Base-by-base conservation (phyloP, 768 basidiomycete genomes). In the Lentinula edodes region DNA sequence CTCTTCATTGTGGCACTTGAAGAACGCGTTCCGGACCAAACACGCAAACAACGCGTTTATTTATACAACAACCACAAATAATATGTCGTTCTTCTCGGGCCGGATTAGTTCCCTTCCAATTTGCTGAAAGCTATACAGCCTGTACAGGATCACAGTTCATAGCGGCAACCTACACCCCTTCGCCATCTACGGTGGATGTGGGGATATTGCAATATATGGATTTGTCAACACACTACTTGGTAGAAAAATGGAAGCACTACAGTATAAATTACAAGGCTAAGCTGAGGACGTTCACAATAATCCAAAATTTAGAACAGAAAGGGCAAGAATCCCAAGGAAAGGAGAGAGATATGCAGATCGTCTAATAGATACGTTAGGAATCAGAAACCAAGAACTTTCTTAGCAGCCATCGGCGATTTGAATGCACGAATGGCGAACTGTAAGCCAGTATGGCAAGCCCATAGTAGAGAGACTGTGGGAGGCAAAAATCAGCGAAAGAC, bases 1-100 rank as follows among this genome's bases (percentile, higher is more conserved):
- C 90, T 83, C 74, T 92, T 92, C 88, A 91, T 87, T 63, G 43
- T 56, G 48, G 48, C 12, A 16, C n/a, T 16, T 48, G 10, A n/a
- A 18, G 12, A 43, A 61, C 52, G 52, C 52, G 43, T 48, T 38
- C 38, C 13, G 42, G 18, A 9, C 16, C 35, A 54, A 54, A 54
- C 39, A 41, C 15, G 52, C 46, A 48, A 48, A 48, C 20, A 20
- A 48, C 46, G 46, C 46, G 46, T 48, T 48, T n/a, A 23, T 48
- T 48, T n/a, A 23, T n/a, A 53, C 13, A 23, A 53, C 9, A 36
- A n/a, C 34, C 10, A 36, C 28, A 36, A 23, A 53, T 1, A 48
- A n/a, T 48, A 5, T 51, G 3, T 28, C 28, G 10, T 18, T 13
- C 20, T 23, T 13, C 28, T 32, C 28, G 50, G 50, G 6, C 50